phyloP scores from a whole-genome alignment of 805 yeast genomes.

The Metschnikowia shivogae region DNA sequence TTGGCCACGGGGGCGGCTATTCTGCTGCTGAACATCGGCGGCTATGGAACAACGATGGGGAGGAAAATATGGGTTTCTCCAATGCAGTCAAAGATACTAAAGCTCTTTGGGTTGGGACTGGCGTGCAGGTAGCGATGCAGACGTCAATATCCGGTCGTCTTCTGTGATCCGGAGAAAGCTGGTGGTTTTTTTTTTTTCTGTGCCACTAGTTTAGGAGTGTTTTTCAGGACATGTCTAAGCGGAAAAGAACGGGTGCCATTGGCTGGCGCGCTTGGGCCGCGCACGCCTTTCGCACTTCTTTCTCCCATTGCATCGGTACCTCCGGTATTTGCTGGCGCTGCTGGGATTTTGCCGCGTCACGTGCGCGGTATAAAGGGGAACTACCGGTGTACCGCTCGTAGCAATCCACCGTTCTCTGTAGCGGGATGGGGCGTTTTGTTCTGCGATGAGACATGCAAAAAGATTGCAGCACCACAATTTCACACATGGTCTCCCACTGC shows the following conservation, averaged over 20 bases:
- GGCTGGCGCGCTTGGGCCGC: slow-evolving; percentile 16
- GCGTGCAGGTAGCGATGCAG: background rate
- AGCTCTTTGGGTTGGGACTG: slow-evolving; percentile 2
- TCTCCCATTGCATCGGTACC: background rate
- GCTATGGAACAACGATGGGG: slow-evolving; percentile 2
- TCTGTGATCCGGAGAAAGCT: slow-evolving; percentile 6
- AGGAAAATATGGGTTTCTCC: slow-evolving; percentile 1
- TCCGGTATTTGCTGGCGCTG: no score
- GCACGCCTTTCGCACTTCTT: slow-evolving; percentile 13
- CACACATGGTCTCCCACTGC: no score
- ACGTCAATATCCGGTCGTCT: background rate
- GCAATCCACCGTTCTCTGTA: no score
- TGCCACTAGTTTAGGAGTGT: slow-evolving; percentile 2
- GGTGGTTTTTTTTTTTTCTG: slow-evolving; percentile 5
- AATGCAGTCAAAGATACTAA: slow-evolving; percentile 3
- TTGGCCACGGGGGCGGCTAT: slow-evolving; percentile 28
- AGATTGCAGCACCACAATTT: no score
- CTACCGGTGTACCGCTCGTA: no score
- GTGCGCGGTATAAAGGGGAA: no score
- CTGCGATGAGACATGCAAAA: no score
- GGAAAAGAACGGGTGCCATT: slow-evolving; percentile 20
- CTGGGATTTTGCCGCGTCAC: no score
- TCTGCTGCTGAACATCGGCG: slow-evolving; percentile 17
- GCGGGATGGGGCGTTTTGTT: no score
- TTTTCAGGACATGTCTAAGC: slow-evolving; percentile 11